These are phyloP conservation scores for Aphanocladium album DNA, from an alignment of 2,329 filamentous ascomycete species.

Conservation along the genomic window DNA sequence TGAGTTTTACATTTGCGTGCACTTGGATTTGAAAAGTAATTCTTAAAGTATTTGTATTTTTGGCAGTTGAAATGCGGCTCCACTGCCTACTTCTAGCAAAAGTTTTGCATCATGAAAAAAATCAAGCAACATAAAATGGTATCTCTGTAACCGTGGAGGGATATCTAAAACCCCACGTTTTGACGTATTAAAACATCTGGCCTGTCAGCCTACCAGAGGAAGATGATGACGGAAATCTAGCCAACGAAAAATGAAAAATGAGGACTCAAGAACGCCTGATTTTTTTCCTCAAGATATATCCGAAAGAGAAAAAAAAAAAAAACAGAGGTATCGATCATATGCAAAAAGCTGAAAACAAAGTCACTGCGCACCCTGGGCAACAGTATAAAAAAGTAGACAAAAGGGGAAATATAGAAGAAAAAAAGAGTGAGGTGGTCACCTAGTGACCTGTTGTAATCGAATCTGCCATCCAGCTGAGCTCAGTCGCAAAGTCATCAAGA, in stretches of 20 bases:
- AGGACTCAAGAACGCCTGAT: too few species aligned
- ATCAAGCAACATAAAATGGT: not conserved
- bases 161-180: too few species aligned
- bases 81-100: not conserved
- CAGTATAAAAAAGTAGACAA: not conserved
- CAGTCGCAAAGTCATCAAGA: conserved; percentile 37
- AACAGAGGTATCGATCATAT: not conserved
- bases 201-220: too few species aligned
- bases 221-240: too few species aligned
- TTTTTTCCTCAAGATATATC: not conserved
- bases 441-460: conserved; percentile 28
- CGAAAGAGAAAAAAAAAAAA: not conserved
- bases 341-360: not conserved
- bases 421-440: not conserved
- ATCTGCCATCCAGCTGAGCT: conserved; percentile 49
- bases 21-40: too few species aligned
- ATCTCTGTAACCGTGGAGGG: not conserved
- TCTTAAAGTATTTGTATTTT: too few species aligned
- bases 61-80: not conserved
- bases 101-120: not conserved
- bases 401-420: not conserved
- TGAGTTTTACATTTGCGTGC: not conserved
- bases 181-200: not conserved
- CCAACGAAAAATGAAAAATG: not conserved
- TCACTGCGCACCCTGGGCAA: not conserved